phyloP scores from a whole-genome alignment of 2,329 filamentous ascomycete species.

The Arthroderma sp. region DNA sequence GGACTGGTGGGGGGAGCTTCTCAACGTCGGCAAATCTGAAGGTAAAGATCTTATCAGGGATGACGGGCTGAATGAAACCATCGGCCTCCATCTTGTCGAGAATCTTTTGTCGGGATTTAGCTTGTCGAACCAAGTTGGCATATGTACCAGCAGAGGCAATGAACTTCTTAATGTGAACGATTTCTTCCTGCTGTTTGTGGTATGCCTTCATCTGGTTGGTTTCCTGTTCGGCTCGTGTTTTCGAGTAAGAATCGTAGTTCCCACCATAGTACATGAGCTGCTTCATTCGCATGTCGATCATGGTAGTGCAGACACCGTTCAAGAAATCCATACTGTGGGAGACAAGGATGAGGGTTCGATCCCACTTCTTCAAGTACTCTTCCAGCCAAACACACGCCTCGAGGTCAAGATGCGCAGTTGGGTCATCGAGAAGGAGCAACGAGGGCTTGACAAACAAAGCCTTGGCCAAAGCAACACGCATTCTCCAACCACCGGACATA shows the following conservation, averaged over 20 bases:
- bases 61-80: conserved; percentile 88
- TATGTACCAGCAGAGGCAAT: conserved; percentile 99
- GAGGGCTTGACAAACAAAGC: conserved; percentile 97
- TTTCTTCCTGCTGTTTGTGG: conserved; percentile 98
- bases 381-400: conserved; percentile 99
- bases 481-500: conserved; percentile 99
- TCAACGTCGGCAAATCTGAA: conserved; percentile 99
- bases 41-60: conserved; percentile 75
- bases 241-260: conserved; percentile 97
- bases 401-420: conserved; percentile 96
- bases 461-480: conserved; percentile 96
- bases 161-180: conserved; percentile 99
- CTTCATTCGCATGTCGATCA: conserved; percentile 94
- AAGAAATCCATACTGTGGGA: conserved; percentile 99
- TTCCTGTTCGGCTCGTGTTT: conserved; percentile 89
- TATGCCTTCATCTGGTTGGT: conserved; percentile 99
- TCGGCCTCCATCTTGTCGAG: conserved; percentile 99
- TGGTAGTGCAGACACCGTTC: conserved; percentile 95
- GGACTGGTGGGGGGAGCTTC: conserved; percentile 93
- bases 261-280: conserved; percentile 94
- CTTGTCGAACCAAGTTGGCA: conserved; percentile 96
- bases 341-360: conserved; percentile 87
- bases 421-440: conserved; percentile 89
- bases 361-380: conserved; percentile 99
- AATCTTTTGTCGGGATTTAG: conserved; percentile 99